These are phyloP conservation scores for Metarhizium rileyi DNA, from an alignment of 2,329 filamentous ascomycete genomes.

Conservation along the genomic window DNA sequence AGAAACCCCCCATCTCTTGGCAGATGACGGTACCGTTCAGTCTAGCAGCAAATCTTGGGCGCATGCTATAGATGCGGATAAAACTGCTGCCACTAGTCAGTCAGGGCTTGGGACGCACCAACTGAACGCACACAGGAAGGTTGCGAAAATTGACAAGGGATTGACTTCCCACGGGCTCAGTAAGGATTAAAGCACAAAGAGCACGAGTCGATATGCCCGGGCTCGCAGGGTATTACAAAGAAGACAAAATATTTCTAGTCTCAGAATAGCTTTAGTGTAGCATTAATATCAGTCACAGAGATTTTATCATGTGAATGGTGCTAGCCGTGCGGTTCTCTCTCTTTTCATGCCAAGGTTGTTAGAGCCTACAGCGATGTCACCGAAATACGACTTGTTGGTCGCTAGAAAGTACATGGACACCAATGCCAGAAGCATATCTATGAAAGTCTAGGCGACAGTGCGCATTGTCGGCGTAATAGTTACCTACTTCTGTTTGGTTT, in stretches of 20 bases:
- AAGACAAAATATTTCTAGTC: not conserved
- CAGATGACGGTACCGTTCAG: slow-evolving; percentile 2
- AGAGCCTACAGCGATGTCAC: too few relatives aligned
- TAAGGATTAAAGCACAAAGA: not conserved
- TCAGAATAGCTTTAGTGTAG: not conserved
- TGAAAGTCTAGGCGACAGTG: too few relatives aligned
- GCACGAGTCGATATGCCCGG: not conserved
- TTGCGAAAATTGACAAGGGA: not conserved
- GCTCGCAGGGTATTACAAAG: not conserved
- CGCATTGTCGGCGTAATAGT: too few relatives aligned
- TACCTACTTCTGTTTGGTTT: too few relatives aligned
- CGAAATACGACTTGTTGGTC: too few relatives aligned
- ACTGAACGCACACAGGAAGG: not conserved
- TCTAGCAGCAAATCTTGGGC: not conserved
- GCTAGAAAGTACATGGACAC: too few relatives aligned
- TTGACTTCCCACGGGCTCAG: not conserved
- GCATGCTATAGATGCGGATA: slow-evolving; percentile 4
- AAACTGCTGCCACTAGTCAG: not conserved
- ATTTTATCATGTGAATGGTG: too few relatives aligned
- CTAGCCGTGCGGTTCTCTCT: too few relatives aligned
- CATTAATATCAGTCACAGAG: not conserved
- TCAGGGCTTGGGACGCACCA: not conserved
- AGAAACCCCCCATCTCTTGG: slow-evolving; percentile 2
- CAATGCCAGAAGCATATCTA: too few relatives aligned
- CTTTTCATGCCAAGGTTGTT: too few relatives aligned